A percentile compares a stretch with the other conserved stretches of the same genome.
phyloP scores from a whole-genome alignment of 768 basidiomycete genomes.

The Wakefieldia striispora region DNA sequence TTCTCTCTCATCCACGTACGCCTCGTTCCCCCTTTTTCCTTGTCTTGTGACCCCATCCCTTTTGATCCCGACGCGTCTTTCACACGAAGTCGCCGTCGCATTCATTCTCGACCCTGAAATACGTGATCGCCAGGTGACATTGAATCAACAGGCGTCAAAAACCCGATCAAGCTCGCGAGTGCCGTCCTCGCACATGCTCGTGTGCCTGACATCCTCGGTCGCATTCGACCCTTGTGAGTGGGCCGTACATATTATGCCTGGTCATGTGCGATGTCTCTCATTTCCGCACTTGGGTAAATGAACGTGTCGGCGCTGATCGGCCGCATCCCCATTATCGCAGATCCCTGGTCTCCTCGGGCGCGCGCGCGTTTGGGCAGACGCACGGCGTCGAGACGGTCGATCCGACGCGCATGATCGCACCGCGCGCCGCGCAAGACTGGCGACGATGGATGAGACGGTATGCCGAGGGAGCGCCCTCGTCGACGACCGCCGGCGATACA shows the following conservation, averaged over 20 bases:
- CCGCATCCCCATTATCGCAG: conserved; percentile 30
- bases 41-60: neutral
- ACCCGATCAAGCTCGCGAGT: conserved; percentile 64
- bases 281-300: no score
- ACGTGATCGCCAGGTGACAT: neutral
- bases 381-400: conserved; percentile 35
- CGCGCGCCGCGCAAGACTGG: conserved; percentile 55
- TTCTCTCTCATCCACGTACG: neutral
- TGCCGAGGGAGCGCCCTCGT: neutral
- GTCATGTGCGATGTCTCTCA: no score
- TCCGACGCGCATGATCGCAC: conserved; percentile 47
- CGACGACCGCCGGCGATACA: no score
- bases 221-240: conserved; percentile 67
- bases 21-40: no score
- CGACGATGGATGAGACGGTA: conserved; percentile 54
- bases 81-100: no score
- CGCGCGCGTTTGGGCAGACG: conserved; percentile 49
- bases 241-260: no score
- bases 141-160: conserved; percentile 51
- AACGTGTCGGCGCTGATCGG: neutral
- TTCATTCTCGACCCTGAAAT: no score
- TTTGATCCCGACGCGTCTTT: no score
- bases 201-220: conserved; percentile 50
- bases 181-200: conserved; percentile 54
- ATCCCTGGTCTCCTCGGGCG: conserved; percentile 62